Conservation (phyloP, 139 green algal species). For the Zygnema circumcarinatum region DNA sequence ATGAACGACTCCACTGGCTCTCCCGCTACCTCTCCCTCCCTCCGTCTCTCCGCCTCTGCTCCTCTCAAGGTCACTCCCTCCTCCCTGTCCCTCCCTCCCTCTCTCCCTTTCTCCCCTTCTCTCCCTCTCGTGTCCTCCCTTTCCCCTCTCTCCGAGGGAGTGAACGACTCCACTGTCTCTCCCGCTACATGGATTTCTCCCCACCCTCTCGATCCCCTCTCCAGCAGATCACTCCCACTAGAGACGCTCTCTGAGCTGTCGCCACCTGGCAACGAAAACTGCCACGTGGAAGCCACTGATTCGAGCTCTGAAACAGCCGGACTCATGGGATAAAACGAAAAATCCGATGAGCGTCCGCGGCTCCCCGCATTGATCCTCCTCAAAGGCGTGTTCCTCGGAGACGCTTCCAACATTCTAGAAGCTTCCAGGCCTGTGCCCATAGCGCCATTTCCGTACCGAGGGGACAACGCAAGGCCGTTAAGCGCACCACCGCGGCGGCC, state of each 20-base stretch:
- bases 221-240: background rate
- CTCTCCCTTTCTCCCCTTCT: background rate
- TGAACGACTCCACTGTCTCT: background rate
- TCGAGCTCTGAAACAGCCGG: background rate
- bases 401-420: no score
- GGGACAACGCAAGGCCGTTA: background rate
- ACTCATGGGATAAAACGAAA: background rate
- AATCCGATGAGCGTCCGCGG: background rate
- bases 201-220: background rate
- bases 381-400: background rate
- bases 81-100: no score
- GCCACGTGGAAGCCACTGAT: background rate
- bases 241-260: background rate
- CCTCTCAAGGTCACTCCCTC: no score
- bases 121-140: background rate
- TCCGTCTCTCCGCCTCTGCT: no score
- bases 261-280: background rate
- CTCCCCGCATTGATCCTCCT: background rate
- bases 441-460: background rate
- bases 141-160: background rate
- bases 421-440: background rate
- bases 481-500: background rate
- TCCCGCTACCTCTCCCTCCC: no score
- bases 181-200: background rate
- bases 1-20: no score